A percentile compares a stretch with the other conserved stretches of the same genome.
phyloP scores from a whole-genome alignment of 2,329 filamentous ascomycete genomes.

The Pseudogymnoascus sp. region DNA sequence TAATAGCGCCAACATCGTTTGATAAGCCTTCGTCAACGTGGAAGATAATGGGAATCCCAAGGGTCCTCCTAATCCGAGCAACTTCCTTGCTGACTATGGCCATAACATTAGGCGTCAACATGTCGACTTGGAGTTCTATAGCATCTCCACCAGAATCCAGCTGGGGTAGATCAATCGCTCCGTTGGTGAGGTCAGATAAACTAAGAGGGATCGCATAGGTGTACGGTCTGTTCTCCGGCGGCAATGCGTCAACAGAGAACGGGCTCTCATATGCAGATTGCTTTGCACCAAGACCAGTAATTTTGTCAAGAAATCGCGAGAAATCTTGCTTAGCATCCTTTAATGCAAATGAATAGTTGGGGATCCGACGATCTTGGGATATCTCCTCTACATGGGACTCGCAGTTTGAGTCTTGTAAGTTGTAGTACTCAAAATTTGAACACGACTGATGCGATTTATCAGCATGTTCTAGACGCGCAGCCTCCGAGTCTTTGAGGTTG shows the following conservation, averaged over 20 bases:
- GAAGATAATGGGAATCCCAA: conserved; percentile 50
- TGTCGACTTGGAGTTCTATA: conserved; percentile 53
- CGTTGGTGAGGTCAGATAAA: conserved; percentile 47
- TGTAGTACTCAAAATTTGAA: conserved; percentile 62
- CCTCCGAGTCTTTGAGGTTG: conserved; percentile 36
- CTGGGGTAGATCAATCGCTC: conserved; percentile 42
- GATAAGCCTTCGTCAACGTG: conserved; percentile 41
- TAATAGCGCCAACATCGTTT: not conserved
- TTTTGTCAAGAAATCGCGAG: conserved; percentile 49
- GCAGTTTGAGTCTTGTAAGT: conserved; percentile 36
- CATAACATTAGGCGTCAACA: conserved; percentile 43
- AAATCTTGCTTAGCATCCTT: conserved; percentile 53
- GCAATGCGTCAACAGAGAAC: conserved; percentile 51
- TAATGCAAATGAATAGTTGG: conserved; percentile 40
- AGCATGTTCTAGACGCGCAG: conserved; percentile 35
- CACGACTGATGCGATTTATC: conserved; percentile 39
- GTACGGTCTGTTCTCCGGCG: conserved; percentile 51
- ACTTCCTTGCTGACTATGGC: conserved; percentile 47
- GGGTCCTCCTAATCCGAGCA: conserved; percentile 47
- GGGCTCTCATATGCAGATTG: conserved; percentile 50
- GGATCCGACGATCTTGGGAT: conserved; percentile 36
- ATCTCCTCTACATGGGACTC: conserved; percentile 32
- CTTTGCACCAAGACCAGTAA: conserved; percentile 46
- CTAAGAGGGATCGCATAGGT: conserved; percentile 61
- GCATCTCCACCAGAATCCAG: conserved; percentile 53